phyloP scores from a whole-genome alignment of 176 grass and related monocot species.

The Rhynchospora tenuis region DNA sequence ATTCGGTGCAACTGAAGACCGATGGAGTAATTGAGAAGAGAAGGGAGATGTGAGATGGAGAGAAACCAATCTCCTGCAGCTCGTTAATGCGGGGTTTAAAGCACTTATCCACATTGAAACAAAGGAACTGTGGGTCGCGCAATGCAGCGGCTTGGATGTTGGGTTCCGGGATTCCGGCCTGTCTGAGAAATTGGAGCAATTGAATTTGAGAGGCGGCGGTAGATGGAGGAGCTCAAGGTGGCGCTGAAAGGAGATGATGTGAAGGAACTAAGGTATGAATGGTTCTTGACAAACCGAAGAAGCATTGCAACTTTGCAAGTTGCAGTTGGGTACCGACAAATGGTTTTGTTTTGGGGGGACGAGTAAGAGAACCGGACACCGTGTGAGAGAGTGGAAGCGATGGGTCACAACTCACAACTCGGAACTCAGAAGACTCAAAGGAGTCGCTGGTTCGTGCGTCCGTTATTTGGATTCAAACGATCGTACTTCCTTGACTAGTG shows the following conservation, averaged over 20 bases:
- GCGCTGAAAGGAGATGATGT: not conserved
- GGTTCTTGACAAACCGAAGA: not conserved
- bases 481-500: no score
- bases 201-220: not conserved
- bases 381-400: no score
- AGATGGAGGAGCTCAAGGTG: not conserved
- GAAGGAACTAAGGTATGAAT: not conserved
- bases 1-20: not conserved
- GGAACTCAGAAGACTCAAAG: no score
- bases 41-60: not conserved
- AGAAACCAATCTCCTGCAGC: constrained; percentile 4
- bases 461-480: no score
- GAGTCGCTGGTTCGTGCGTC: no score
- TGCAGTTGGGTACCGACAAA: not conserved
- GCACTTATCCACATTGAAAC: not conserved
- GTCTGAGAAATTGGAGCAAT: not conserved
- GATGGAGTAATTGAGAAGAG: not conserved
- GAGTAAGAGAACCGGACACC: no score
- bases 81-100: not conserved
- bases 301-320: not conserved
- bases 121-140: not conserved
- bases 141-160: not conserved
- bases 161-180: not conserved
- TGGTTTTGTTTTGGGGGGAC: no score
- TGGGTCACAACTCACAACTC: no score